Conservation (phyloP, 495 filamentous ascomycete species). For the Parachaetomium inaequale region DNA sequence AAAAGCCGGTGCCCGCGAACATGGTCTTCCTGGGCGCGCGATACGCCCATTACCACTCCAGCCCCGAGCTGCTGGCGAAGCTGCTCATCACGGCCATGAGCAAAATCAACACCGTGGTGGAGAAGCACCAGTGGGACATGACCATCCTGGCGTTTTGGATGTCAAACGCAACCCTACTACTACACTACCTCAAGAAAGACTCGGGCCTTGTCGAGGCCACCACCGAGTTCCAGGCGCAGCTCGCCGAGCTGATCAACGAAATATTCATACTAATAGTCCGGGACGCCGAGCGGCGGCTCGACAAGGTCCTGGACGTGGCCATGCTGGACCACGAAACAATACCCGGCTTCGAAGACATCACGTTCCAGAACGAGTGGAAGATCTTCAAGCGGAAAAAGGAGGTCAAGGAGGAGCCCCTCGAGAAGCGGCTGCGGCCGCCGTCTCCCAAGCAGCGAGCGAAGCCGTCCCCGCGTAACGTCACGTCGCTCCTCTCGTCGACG, state of each 20-base stretch:
- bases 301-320: constrained; percentile 86
- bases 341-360: constrained; percentile 91
- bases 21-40: constrained; percentile 92
- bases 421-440: constrained; percentile 87
- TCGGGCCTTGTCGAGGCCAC: constrained; percentile 75
- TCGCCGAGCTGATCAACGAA: constrained; percentile 94
- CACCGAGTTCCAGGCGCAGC: constrained; percentile 82
- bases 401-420: constrained; percentile 78
- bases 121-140: constrained; percentile 97
- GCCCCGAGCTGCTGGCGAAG: constrained; percentile 72
- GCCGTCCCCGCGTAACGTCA: constrained; percentile 88
- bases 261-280: constrained; percentile 98
- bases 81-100: constrained; percentile 85
- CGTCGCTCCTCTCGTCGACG: constrained; percentile 93
- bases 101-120: constrained; percentile 94
- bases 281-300: constrained; percentile 95
- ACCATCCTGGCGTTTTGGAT: constrained; percentile 98
- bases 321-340: constrained; percentile 99
- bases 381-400: constrained; percentile 88
- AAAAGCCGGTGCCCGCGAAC: constrained; percentile 97
- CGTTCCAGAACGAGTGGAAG: constrained; percentile 98
- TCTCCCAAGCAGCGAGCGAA: constrained; percentile 94
- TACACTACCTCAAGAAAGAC: constrained; percentile 98
- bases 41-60: constrained; percentile 96
- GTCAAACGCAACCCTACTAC: constrained; percentile 89